These are phyloP conservation scores for Saposhnikovia divaricata DNA, from an alignment of 129 eudicot genomes.

Conservation along the genomic window DNA sequence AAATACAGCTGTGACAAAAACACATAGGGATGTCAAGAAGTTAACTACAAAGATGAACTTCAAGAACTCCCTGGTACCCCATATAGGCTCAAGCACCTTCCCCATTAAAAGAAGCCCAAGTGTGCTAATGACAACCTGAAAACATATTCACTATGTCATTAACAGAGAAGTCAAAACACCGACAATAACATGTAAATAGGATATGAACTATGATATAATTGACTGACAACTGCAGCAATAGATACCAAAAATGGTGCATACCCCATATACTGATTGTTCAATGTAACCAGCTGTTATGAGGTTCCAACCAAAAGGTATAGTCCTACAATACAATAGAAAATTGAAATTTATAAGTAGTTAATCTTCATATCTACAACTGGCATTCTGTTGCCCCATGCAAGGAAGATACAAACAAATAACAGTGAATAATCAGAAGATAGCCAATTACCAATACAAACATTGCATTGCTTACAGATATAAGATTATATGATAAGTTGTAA, in stretches of 20 bases:
- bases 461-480: neutral
- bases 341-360: neutral
- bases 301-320: constrained; percentile 98
- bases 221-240: neutral
- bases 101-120: constrained; percentile 88
- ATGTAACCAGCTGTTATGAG: constrained; percentile 91
- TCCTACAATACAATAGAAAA: constrained; percentile 44
- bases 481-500: neutral
- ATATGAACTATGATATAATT: neutral
- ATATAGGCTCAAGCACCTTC: constrained; percentile 90
- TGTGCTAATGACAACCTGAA: constrained; percentile 67
- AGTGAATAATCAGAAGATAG: neutral
- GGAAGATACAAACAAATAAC: neutral
- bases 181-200: neutral
- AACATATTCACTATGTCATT: constrained; percentile 4
- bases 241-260: constrained; percentile 25
- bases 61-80: constrained; percentile 94
- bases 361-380: neutral
- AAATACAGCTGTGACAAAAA: constrained; percentile 83
- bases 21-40: constrained; percentile 74
- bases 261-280: constrained; percentile 88
- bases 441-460: neutral
- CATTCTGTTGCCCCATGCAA: neutral
- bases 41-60: constrained; percentile 90
- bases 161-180: neutral